These are phyloP conservation scores for Scutellaria galericulata DNA, from an alignment of 257 asterid genomes.

Conservation along the genomic window DNA sequence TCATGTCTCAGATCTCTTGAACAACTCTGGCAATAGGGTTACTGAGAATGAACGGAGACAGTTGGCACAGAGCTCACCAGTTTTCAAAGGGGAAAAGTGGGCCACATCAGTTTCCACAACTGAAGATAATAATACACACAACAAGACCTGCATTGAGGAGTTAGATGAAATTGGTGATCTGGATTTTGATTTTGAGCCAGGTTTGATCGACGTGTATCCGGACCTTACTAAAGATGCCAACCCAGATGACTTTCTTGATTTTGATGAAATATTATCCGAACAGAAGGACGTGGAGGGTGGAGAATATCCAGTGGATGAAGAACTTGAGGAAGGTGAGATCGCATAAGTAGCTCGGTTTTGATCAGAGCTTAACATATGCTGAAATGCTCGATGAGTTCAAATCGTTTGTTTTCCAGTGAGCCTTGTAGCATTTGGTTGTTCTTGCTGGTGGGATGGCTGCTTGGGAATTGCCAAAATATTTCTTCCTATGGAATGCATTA, in stretches of 20 bases:
- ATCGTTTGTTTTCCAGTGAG: no score
- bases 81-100: no score
- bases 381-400: no score
- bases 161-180: constrained; percentile 46
- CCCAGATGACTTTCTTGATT: constrained; percentile 48
- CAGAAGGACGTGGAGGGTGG: constrained; percentile 35
- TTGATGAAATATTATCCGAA: constrained; percentile 39
- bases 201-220: not conserved
- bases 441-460: no score
- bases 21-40: constrained; percentile 28
- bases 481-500: no score
- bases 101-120: not conserved
- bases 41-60: no score
- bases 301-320: constrained; percentile 49
- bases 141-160: constrained; percentile 45
- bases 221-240: constrained; percentile 3
- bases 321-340: constrained; percentile 42
- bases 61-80: no score
- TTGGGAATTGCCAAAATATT: no score
- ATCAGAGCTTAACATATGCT: no score
- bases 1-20: constrained; percentile 55
- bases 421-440: no score
- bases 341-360: no score
- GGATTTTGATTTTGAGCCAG: constrained; percentile 54
- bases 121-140: constrained; percentile 20